Evolutionary conservation across 2,329 filamentous ascomycete genomes (phyloP), one percentile per base, ranked within the genome.

Genomic region (Diaporthe amygdali): DNA sequence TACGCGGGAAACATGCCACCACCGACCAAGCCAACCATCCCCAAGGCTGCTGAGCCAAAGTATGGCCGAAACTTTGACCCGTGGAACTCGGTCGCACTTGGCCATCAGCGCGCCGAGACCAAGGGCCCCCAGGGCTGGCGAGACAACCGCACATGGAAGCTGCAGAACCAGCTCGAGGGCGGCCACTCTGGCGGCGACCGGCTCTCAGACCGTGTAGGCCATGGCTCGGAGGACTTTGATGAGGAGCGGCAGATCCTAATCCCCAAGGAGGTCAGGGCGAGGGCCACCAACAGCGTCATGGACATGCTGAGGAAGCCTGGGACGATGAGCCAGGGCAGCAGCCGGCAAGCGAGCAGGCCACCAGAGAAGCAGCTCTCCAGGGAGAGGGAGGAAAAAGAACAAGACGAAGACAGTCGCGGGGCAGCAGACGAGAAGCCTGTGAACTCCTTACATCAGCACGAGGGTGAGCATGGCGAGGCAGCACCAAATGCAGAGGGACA

Each of bases 21-120:
- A 3, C 64, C 68, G 2, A 25, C 67, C 2, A 61, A 66, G 6
- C 41, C 68, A 64, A 61, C 73, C 30, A 73, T 78, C 0, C 74
- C 78, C 70, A 81, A 77, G 71, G 80, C 82, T 39, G 82, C 84
- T 25, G 78, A 84, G 61, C 85, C 87, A 27, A 79, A 77, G 44
- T 79, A 82, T 76, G 80, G 81, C 32, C 81, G 82, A 44, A 77
- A 78, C 71, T 93, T 92, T 76, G 91, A 93, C 79, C 86, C 90
- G 6, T 93, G 91, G 90, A 94, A 94, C 81, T 91, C 91, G 17
- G 89, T 90, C 15, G 90, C 92, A 7, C 91, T 92, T 0, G 94
- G 94, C 55, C 94, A 97, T 79, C 95, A 97, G 81, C 88, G 90
- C 49, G 90, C 93, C 51, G 93, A 96, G 72, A 91, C 90, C 71